Base-by-base conservation (phyloP, 2,329 filamentous ascomycete genomes). In the Ophiostoma sp. region DNA sequence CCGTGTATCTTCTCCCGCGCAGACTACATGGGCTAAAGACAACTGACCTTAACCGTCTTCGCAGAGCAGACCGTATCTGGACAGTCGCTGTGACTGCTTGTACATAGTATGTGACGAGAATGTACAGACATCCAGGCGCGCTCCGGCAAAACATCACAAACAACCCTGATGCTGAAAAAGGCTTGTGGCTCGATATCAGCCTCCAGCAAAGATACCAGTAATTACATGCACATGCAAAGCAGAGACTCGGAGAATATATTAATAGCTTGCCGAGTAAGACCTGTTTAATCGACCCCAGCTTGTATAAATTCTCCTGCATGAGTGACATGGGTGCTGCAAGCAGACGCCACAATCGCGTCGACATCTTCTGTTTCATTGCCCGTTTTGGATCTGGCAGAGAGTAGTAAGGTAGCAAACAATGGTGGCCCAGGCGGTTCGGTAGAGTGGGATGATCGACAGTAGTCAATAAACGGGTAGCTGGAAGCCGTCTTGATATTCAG, bases 351-450 rank as follows among this genome's bases (percentile, higher is more conserved):
- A 23, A 27, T 27, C 11, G 52, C 52, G 52, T 57, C 52, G 23
- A 62, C 57, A 33, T 62, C 27, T 33, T 62, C 27, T 31, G 57
- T 62, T 52, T 35, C 44, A 67, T 41, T 62, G 27, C 57, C 57
- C 6, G 57, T 62, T 62, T 62, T 62, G 57, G 57, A 33, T 35
- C 11, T 31, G 67, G 44, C 5, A 48, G 17, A 44, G 13, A 39
- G 36, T 11, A 5, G 5, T 44, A 44, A 17, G 44, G 17, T 15
- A 20, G 44, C 44, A n/a, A 67, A 20, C 36, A 54, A 35, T n/a
- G 7, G 52, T 54, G 41, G 41, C 17, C 44, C 6, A 39, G 36
- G 36, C 36, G 6, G 35, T 39, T 39, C 36, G 6, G 44, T 48
- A 20, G n/a, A 23, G 10, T 13, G 11, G 10, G 10, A 13, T 23